Conservation (phyloP, 768 basidiomycete genomes). For the Lactarius akahatsu region DNA sequence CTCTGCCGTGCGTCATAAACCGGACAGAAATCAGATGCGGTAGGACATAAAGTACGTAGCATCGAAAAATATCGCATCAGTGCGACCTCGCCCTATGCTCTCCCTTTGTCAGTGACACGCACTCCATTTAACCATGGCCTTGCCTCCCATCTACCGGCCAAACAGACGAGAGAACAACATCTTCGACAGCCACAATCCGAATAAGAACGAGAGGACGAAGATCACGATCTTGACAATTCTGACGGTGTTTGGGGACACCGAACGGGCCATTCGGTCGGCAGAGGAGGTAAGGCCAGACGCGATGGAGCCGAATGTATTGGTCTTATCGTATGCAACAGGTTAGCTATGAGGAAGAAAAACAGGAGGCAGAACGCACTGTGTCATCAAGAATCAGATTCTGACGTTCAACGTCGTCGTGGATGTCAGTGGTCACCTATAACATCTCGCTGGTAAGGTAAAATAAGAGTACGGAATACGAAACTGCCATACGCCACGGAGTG, state of each 20-base stretch:
- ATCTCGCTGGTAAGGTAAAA: background rate
- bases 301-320: conserved; percentile 37
- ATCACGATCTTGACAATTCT: conserved; percentile 29
- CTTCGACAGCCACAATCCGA: conserved; percentile 37
- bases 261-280: conserved; percentile 35
- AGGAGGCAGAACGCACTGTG: conserved; percentile 48
- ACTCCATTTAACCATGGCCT: background rate
- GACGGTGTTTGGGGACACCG: conserved; percentile 35
- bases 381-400: conserved; percentile 80
- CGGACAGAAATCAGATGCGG: background rate
- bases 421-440: conserved; percentile 79
- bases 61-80: background rate
- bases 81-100: background rate
- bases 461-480: no score
- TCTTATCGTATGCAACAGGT: conserved; percentile 24
- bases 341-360: background rate
- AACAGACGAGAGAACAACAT: conserved; percentile 31
- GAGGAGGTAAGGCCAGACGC: conserved; percentile 36
- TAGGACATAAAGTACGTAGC: conserved; percentile 13
- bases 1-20: background rate
- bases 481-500: conserved; percentile 69
- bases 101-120: background rate
- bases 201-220: conserved; percentile 32
- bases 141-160: conserved; percentile 8
- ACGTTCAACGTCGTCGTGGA: conserved; percentile 78